Evolutionary conservation across 139 green algal genomes (phyloP).

Genomic region (Nannochloris sp.): DNA sequence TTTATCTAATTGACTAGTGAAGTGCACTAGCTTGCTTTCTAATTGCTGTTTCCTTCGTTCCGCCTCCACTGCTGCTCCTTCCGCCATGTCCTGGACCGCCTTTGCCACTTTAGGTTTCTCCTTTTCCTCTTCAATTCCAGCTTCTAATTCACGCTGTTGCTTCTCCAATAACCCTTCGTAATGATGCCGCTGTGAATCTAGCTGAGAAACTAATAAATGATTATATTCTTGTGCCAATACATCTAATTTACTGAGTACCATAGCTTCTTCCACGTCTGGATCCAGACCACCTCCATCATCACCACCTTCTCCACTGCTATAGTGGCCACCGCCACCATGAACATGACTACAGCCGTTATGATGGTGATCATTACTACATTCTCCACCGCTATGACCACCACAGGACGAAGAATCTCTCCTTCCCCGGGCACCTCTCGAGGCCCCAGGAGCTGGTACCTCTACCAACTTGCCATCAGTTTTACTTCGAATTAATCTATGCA

Average conservation of each 20-base stretch:
- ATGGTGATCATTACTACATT: not conserved
- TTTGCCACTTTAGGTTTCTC: not conserved
- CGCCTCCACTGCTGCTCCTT: conserved; percentile 19
- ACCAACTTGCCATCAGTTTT: conserved; percentile 92
- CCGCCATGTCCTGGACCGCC: not conserved
- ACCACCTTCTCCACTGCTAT: conserved; percentile 2
- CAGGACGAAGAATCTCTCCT: too few relatives aligned
- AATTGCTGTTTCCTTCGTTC: conserved; percentile 33
- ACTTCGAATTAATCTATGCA: conserved; percentile 89
- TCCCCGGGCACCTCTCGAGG: not conserved
- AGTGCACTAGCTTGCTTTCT: conserved; percentile 53
- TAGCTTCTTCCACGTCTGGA: conserved; percentile 58
- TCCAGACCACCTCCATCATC: conserved; percentile 12
- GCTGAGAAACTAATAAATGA: conserved; percentile 80
- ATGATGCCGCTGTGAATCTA: conserved; percentile 82
- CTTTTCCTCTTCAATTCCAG: conserved; percentile 16
- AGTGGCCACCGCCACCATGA: not conserved
- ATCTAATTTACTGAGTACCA: conserved; percentile 60
- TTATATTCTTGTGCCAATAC: conserved; percentile 79
- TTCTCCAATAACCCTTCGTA: conserved; percentile 57
- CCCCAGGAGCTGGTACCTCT: conserved; percentile 53
- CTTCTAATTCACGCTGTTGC: conserved; percentile 23
- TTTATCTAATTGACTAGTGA: not conserved
- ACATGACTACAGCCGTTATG: conserved; percentile 5
- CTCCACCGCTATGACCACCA: not conserved